A percentile compares a stretch with the other conserved stretches of the same genome.
These are phyloP conservation scores for Ogataea trehaloabstinens DNA, from an alignment of 805 yeast genomes.

Conservation along the genomic window DNA sequence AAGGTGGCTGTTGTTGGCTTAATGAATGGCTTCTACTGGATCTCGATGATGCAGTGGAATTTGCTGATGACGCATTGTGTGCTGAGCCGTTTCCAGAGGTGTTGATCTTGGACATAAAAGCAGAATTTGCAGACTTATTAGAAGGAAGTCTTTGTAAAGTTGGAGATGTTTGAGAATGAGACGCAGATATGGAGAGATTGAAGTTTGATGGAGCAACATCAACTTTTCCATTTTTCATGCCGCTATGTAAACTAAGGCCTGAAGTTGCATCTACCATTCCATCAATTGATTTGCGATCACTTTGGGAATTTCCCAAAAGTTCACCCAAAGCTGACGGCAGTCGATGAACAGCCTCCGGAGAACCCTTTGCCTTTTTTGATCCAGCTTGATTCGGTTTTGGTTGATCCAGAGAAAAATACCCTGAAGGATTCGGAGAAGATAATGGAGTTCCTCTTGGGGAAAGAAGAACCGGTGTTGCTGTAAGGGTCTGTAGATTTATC, in stretches of 20 bases:
- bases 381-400: slow-evolving; percentile 11
- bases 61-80: slow-evolving; percentile 4
- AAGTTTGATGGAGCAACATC: not conserved
- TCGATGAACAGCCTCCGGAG: not conserved
- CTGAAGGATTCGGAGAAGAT: slow-evolving; percentile 24
- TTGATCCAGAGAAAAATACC: slow-evolving; percentile 17
- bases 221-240: no score
- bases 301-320: no score
- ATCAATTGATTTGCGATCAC: slow-evolving; percentile 4
- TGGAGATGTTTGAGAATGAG: slow-evolving; percentile 6
- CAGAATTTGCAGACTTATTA: slow-evolving; percentile 6
- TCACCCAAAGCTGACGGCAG: slow-evolving; percentile 1
- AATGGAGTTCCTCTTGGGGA: slow-evolving; percentile 33
- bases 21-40: slow-evolving; percentile 13
- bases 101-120: slow-evolving; percentile 3
- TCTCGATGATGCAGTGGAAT: slow-evolving; percentile 12
- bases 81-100: slow-evolving; percentile 4
- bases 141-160: slow-evolving; percentile 8
- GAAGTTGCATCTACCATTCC: not conserved
- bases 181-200: not conserved
- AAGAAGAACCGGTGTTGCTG: slow-evolving; percentile 26
- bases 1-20: slow-evolving; percentile 3
- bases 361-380: not conserved
- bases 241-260: not conserved
- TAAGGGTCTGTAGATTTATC: slow-evolving; percentile 20